Conservation (phyloP, 2,329 filamentous ascomycete genomes). For the Beauveria pseudobassiana region DNA sequence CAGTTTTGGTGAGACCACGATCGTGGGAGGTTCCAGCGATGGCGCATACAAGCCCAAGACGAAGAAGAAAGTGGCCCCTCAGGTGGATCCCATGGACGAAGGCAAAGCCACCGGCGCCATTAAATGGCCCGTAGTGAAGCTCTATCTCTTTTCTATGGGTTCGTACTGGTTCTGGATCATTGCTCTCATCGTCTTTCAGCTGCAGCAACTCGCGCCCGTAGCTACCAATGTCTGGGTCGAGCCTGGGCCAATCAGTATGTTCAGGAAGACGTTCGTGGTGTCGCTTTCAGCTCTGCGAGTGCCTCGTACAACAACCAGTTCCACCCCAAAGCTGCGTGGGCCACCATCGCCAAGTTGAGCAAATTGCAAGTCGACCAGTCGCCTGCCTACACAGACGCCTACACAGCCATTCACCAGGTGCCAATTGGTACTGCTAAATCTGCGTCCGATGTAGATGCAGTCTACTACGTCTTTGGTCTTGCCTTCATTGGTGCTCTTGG, state of each 20-base stretch:
- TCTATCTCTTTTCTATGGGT: constrained; percentile 91
- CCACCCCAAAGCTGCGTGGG: constrained; percentile 24
- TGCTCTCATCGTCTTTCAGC: constrained; percentile 64
- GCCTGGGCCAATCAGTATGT: constrained; percentile 91
- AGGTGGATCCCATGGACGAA: constrained; percentile 57
- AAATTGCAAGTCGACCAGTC: constrained; percentile 17
- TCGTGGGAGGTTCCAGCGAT: constrained; percentile 41
- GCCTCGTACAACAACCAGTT: constrained; percentile 20
- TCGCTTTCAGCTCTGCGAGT: constrained; percentile 17
- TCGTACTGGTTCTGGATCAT: constrained; percentile 90
- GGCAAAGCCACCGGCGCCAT: constrained; percentile 79
- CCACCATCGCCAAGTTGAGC: constrained; percentile 31
- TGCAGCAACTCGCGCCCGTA: constrained; percentile 79
- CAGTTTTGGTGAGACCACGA: constrained; percentile 58
- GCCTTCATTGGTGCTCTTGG: constrained; percentile 71
- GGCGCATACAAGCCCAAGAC: constrained; percentile 38
- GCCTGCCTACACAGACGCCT: constrained; percentile 4
- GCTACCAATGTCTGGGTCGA: constrained; percentile 92
- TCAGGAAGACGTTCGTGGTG: constrained; percentile 26
- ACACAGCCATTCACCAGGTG: constrained; percentile 12
- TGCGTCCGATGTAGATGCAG: constrained; percentile 60
- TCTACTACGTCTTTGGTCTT: constrained; percentile 79
- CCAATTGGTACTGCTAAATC: constrained; percentile 18
- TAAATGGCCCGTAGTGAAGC: constrained; percentile 75
- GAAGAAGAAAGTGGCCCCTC: constrained; percentile 38